phyloP scores from a whole-genome alignment of 768 basidiomycete genomes.

The Boletus speciosus region DNA sequence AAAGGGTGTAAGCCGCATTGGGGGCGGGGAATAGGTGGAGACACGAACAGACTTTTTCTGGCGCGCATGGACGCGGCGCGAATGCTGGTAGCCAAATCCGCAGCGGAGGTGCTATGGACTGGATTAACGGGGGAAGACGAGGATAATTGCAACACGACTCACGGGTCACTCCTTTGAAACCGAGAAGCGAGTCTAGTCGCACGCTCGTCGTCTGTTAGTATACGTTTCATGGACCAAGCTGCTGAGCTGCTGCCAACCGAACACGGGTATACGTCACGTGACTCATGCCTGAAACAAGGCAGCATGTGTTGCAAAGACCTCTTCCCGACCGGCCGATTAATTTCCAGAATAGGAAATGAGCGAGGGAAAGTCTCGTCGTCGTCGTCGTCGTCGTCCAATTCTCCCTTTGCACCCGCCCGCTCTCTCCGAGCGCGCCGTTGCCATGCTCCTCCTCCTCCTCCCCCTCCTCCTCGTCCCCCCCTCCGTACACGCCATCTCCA shows the following conservation, averaged over 20 bases:
- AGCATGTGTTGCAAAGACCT: neutral
- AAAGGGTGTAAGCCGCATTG: constrained; percentile 30
- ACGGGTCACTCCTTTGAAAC: constrained; percentile 24
- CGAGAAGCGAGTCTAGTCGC: constrained; percentile 22
- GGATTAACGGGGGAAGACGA: constrained; percentile 10
- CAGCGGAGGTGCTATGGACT: constrained; percentile 35
- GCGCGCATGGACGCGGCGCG: constrained; percentile 56
- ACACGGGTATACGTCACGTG: constrained; percentile 6
- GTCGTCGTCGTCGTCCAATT: constrained; percentile 9
- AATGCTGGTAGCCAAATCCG: constrained; percentile 52
- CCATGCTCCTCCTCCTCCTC: constrained; percentile 8
- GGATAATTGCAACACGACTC: constrained; percentile 14
- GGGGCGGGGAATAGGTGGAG: constrained; percentile 16
- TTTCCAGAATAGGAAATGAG: constrained; percentile 11
- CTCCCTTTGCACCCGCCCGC: constrained; percentile 21
- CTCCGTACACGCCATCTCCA: constrained; percentile 43
- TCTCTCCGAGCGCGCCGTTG: constrained; percentile 25
- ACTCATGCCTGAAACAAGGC: neutral
- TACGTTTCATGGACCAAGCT: constrained; percentile 33
- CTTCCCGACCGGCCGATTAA: constrained; percentile 1
- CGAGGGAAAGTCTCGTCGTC: neutral
- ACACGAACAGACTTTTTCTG: constrained; percentile 51
- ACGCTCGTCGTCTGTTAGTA: constrained; percentile 32
- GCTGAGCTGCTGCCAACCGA: neutral
- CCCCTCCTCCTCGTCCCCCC: constrained; percentile 11